phyloP scores from a whole-genome alignment of 306 rosid genomes.

The Luffa aegyptiaca region DNA sequence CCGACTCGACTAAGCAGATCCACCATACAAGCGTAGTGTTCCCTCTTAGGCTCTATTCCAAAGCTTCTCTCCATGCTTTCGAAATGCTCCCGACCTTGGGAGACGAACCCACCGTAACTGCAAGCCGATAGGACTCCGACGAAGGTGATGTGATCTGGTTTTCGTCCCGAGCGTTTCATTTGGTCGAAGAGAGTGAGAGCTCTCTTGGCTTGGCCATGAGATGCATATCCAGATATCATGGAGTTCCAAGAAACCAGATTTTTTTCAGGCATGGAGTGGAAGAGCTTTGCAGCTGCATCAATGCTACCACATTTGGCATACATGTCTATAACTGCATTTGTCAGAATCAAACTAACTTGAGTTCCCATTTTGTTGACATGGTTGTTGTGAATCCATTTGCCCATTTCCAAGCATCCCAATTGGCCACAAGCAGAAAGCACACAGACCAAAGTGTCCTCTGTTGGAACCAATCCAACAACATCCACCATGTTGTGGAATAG shows the following conservation, averaged over 20 bases:
- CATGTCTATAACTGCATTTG: conserved; percentile 61
- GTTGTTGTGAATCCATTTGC: conserved; percentile 39
- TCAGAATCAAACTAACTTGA: conserved; percentile 31
- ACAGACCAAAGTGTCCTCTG: conserved; percentile 57
- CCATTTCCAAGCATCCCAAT: conserved; percentile 47
- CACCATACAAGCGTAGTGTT: conserved; percentile 63
- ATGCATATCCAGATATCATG: conserved; percentile 55
- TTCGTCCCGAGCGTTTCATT: conserved; percentile 28
- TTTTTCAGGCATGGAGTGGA: conserved; percentile 30
- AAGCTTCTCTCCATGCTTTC: conserved; percentile 35
- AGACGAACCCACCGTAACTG: conserved; percentile 57
- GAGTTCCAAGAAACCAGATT: conserved; percentile 67
- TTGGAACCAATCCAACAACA: conserved; percentile 26
- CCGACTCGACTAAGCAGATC: conserved; percentile 66
- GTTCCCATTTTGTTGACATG: conserved; percentile 20
- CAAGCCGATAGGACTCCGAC: conserved; percentile 65
- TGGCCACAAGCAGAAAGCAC: conserved; percentile 72
- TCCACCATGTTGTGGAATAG: conserved; percentile 49
- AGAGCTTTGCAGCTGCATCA: conserved; percentile 35
- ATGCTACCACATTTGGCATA: conserved; percentile 76
- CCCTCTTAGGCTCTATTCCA: conserved; percentile 47
- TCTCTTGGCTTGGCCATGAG: conserved; percentile 43
- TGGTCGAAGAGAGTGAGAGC: conserved; percentile 43
- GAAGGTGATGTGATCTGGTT: conserved; percentile 55
- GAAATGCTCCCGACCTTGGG: conserved; percentile 41